Percentiles rank a stretch among this genome's conserved stretches.
phyloP scores from a whole-genome alignment of 163 green algal genomes.

The Scenedesmus sp. region DNA sequence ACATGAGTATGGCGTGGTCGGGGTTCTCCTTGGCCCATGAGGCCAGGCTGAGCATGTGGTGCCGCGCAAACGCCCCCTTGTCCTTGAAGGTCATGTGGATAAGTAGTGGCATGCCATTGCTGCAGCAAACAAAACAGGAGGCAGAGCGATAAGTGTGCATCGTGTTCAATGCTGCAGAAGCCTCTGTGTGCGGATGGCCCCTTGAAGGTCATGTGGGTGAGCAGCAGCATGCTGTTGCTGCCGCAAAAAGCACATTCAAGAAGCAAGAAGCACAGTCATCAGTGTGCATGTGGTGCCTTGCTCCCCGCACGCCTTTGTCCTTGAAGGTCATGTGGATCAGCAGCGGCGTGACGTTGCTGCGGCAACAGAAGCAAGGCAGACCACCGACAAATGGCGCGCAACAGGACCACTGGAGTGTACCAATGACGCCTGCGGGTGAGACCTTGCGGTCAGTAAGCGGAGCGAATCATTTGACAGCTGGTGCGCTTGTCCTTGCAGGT shows the following conservation, averaged over 20 bases:
- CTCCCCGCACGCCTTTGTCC: neutral
- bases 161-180: too few species aligned
- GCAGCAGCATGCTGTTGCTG: conserved; percentile 37
- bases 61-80: conserved; percentile 41
- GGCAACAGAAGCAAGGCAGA: too few species aligned
- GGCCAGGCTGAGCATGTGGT: conserved; percentile 48
- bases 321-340: conserved; percentile 53
- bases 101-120: conserved; percentile 50
- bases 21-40: conserved; percentile 43
- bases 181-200: too few species aligned
- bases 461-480: too few species aligned
- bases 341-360: conserved; percentile 45
- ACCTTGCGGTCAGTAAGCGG: too few species aligned
- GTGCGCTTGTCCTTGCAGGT: too few species aligned
- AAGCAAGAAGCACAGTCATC: too few species aligned
- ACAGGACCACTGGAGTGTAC: neutral
- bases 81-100: conserved; percentile 56
- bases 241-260: too few species aligned
- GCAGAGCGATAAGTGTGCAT: neutral
- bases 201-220: neutral
- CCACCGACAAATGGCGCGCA: too few species aligned
- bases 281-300: neutral
- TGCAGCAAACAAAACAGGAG: neutral
- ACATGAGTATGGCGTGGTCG: conserved; percentile 45
- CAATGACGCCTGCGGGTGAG: too few species aligned